Conservation (phyloP, 805 yeast genomes). For the Candida patagonica region DNA sequence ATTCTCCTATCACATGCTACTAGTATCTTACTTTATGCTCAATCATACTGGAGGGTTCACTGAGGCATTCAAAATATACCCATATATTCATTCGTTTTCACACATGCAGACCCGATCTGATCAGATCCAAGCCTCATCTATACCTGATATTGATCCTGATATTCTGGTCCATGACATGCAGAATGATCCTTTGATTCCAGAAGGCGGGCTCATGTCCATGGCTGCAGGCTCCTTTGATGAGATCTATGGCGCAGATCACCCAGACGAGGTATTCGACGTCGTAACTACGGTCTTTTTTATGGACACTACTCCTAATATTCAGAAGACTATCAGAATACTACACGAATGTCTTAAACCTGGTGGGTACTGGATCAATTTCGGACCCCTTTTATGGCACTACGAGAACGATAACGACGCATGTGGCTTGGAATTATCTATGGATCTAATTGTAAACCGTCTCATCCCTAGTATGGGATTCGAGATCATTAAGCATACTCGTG, state of each 20-base stretch:
- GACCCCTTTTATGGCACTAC: conserved; percentile 83
- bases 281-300: conserved; percentile 57
- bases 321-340: conserved; percentile 65
- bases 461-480: conserved; percentile 42
- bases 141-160: conserved; percentile 29
- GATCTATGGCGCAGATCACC: conserved; percentile 40
- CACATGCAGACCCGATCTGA: conserved; percentile 42
- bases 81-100: conserved; percentile 55
- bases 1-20: conserved; percentile 68
- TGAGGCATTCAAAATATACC: conserved; percentile 21
- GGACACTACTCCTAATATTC: conserved; percentile 81
- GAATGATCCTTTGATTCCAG: conserved; percentile 11
- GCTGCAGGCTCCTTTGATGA: conserved; percentile 66
- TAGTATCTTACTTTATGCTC: conserved; percentile 35
- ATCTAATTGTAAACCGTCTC: conserved; percentile 40
- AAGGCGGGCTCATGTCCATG: conserved; percentile 45
- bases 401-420: conserved; percentile 38
- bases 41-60: conserved; percentile 11
- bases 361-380: conserved; percentile 80
- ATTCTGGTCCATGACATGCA: conserved; percentile 12
- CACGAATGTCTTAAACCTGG: conserved; percentile 37
- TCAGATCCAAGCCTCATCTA: conserved; percentile 42
- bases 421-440: conserved; percentile 53
- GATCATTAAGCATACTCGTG: conserved; percentile 36
- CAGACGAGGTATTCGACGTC: conserved; percentile 25